Conservation (phyloP, 164 flowering plant genomes). For the Euptelea pleiosperma region DNA sequence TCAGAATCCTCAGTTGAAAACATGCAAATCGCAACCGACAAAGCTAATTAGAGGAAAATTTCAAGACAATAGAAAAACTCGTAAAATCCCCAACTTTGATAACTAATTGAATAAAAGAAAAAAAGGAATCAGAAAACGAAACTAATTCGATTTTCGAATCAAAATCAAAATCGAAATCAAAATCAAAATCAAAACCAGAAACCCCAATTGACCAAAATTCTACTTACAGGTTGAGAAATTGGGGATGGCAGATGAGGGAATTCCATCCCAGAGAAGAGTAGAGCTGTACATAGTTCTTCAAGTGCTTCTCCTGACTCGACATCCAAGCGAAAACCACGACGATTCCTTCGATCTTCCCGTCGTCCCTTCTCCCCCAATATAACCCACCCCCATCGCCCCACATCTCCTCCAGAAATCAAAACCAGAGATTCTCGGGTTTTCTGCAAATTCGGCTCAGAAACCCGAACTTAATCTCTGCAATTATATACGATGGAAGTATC, state of each 20-base stretch:
- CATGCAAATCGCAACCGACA: not conserved
- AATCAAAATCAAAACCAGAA: no score
- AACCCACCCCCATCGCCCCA: conserved; percentile 88
- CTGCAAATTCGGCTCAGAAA: not conserved
- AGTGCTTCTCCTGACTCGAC: conserved; percentile 77
- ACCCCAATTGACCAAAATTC: not conserved
- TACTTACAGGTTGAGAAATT: conserved; percentile 74
- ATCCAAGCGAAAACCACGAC: conserved; percentile 91
- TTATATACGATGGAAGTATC: no score
- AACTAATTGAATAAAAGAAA: no score
- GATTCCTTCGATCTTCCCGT: conserved; percentile 52
- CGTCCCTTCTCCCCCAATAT: conserved; percentile 78
- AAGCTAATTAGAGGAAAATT: not conserved
- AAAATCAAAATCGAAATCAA: not conserved
- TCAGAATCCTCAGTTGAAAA: conserved; percentile 1
- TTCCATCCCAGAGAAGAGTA: conserved; percentile 91
- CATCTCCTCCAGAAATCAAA: conserved; percentile 35
- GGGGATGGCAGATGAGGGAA: conserved; percentile 81
- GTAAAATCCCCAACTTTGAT: not conserved
- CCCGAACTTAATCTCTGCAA: not conserved
- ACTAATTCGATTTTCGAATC: not conserved
- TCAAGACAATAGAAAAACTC: not conserved
- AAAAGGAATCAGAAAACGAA: no score
- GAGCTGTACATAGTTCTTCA: conserved; percentile 62
- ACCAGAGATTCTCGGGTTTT: not conserved